phyloP scores from a whole-genome alignment of 176 grass and related monocot genomes.

The Puya raimondii region DNA sequence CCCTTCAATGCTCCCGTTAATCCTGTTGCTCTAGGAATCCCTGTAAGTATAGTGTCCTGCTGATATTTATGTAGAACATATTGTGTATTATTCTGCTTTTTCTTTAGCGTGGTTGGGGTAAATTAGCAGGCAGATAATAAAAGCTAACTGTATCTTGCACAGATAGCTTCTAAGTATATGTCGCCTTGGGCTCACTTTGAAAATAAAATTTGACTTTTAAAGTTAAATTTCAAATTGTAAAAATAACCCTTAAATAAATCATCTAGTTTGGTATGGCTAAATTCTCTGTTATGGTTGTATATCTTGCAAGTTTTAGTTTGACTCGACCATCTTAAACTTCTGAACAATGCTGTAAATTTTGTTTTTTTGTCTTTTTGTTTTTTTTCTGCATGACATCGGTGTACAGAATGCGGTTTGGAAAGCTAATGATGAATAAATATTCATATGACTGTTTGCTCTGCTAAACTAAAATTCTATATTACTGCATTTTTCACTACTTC shows the following conservation, averaged over 20 bases:
- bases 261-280: not conserved
- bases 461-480: not conserved
- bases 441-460: not conserved
- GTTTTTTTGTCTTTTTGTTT: not conserved
- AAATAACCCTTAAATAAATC: too few relatives aligned
- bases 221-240: too few relatives aligned
- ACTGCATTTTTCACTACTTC: not conserved
- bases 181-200: too few relatives aligned
- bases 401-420: not conserved
- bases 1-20: constrained; percentile 87
- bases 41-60: constrained; percentile 54
- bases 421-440: not conserved
- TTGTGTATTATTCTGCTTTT: not conserved
- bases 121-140: not conserved
- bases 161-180: not conserved
- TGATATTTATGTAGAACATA: not conserved
- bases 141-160: too few relatives aligned
- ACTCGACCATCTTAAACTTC: not conserved
- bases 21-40: constrained; percentile 80
- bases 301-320: constrained; percentile 1
- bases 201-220: too few relatives aligned
- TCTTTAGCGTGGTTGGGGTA: not conserved
- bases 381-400: not conserved
- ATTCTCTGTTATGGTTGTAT: not conserved
- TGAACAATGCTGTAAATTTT: not conserved